Evolutionary conservation across 345 rosid species (phyloP), one percentile per base, ranked within the genome.

Genomic region (Mallotus nudiflorus): DNA sequence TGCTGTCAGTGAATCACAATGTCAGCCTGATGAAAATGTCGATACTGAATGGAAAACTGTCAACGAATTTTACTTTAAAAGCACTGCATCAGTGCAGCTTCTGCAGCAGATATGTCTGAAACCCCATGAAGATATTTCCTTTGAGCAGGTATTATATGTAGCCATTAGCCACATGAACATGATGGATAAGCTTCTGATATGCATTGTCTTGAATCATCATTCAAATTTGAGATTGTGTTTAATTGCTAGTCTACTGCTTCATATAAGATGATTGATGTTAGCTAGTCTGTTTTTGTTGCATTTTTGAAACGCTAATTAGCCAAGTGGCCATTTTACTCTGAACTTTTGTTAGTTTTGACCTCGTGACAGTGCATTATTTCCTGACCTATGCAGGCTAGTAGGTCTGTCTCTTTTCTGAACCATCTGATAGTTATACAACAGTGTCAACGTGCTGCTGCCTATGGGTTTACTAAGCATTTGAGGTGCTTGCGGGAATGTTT

Each of bases 341-440:
- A 24, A 62, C 29, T 59, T 9, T 4, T 37, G 44, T 60, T 37
- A 19, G 22, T 62, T 19, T 24, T 22, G 10, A 40, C 40, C 20
- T 22, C 39, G 55, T 58, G 15, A 48, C 52, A 3, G 44, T 18
- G 22, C 62, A 74, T 33, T 63, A 31, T 37, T 29, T 50, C 39
- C 67, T 62, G 62, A 56, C 72, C 35, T 57, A 56, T 82, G 80
- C 85, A 94, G 97, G 90, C 82, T 67, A 69, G 76, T 61, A 80
- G 89, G 81, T 80, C 97, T 24, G 67, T 79, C 71, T 90, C 97
- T 65, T 95, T 89, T 72, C 91, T 92, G 73, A 80, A 80, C 75
- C 97, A 95, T 86, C 96, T 95, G 55, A 78, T 89, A 65, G 77
- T 73, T 69, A 78, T 92, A 73, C 97, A 92, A 78, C 90, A 88